Evolutionary conservation across 306 rosid genomes (phyloP).

Genomic region (Ceratonia siliqua): DNA sequence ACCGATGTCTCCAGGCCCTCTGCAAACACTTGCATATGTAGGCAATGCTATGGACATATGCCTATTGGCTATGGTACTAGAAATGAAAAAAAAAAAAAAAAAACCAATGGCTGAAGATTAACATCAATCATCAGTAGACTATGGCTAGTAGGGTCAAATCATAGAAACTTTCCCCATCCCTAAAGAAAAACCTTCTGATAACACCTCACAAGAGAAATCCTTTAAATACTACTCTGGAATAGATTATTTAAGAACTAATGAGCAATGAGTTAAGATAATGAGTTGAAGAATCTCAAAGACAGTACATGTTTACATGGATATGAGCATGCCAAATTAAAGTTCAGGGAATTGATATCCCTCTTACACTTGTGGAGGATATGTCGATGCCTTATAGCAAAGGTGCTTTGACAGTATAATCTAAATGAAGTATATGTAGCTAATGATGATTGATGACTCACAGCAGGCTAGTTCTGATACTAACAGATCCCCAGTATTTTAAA

Average conservation of each 20-base stretch:
- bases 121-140: neutral
- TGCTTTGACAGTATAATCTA: neutral
- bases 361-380: neutral
- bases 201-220: neutral
- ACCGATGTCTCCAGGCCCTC: neutral
- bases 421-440: neutral
- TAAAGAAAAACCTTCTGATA: neutral
- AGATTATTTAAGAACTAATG: neutral
- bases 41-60: neutral
- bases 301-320: neutral
- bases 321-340: neutral
- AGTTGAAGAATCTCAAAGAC: constrained; percentile 5
- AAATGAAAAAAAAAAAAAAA: neutral
- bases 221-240: neutral
- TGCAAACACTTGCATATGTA: neutral
- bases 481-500: constrained; percentile 19
- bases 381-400: neutral
- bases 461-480: constrained; percentile 10
- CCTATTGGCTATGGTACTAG: neutral
- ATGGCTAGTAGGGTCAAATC: neutral
- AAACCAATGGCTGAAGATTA: neutral
- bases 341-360: neutral
- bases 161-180: neutral
- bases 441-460: neutral
- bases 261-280: neutral